phyloP scores from a whole-genome alignment of 495 filamentous ascomycete genomes.

The Aspergillus incahuasiensis region DNA sequence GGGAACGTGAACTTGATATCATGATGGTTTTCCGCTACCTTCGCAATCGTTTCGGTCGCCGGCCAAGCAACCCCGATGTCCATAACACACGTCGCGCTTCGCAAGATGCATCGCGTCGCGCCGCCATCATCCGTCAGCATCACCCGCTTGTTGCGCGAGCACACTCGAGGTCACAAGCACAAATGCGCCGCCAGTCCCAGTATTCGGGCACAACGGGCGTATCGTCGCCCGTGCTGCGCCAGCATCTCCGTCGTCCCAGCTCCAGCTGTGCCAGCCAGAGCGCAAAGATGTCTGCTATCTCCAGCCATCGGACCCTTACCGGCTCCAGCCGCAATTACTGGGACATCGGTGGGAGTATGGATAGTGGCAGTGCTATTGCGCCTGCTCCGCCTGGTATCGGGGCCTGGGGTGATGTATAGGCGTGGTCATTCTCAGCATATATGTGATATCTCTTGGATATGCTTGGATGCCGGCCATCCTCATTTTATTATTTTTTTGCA shows the following conservation, averaged over 20 bases:
- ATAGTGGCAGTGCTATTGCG: slow-evolving; percentile 64
- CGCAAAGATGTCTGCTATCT: slow-evolving; percentile 57
- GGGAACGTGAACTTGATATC: slow-evolving; percentile 82
- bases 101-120: slow-evolving; percentile 68
- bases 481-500: neutral
- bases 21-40: slow-evolving; percentile 86
- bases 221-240: slow-evolving; percentile 36
- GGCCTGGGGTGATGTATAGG: slow-evolving; percentile 67
- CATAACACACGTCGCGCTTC: slow-evolving; percentile 36
- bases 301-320: slow-evolving; percentile 46
- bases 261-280: slow-evolving; percentile 79
- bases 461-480: neutral
- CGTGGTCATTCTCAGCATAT: neutral
- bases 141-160: slow-evolving; percentile 72
- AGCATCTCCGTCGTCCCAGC: slow-evolving; percentile 49
- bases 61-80: slow-evolving; percentile 33
- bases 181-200: slow-evolving; percentile 48
- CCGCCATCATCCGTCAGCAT: slow-evolving; percentile 75
- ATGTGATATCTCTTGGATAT: neutral
- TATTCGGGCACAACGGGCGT: slow-evolving; percentile 39
- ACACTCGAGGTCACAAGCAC: slow-evolving; percentile 43
- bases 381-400: slow-evolving; percentile 59
- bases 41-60: slow-evolving; percentile 62
- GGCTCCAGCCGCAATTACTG: slow-evolving; percentile 75
- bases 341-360: slow-evolving; percentile 78